Evolutionary conservation across 345 rosid genomes (phyloP), one percentile per base, ranked within the genome.

Genomic region (Bretschneidera sinensis): DNA sequence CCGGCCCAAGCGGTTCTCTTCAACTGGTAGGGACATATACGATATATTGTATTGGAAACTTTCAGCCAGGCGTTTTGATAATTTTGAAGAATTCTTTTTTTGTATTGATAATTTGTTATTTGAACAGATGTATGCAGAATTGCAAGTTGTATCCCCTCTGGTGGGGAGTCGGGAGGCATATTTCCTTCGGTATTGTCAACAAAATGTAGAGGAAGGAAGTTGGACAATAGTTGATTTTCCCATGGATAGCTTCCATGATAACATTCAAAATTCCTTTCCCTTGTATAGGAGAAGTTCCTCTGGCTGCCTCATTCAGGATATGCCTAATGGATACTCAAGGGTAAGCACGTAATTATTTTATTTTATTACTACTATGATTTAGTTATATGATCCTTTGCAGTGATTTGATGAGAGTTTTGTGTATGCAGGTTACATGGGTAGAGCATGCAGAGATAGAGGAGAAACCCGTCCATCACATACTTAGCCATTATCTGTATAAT

Each of bases 291-390:
- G 98, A 66, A 71, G 76, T 24, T 85, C 96, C 0, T 91, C 99
- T 11, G 97, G 99, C 20, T 91, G 97, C 63, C 55, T 91, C 20
- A 88, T 95, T 68, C 96, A 86, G 65, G 99, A 95, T 63, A 85
- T 95, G 92, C 95, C 97, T 47, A 91, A 91, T 69, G 99, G 99
- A 9, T 95, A 95, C 76, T 88, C 99, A 28, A 82, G 76, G 81
- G 95, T 87, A 17, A 2, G 76, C 63, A 10, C 4, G 19, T 24
- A 56, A 33, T 0, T 9, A 43, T n/a, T n/a, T n/a, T n/a, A n/a
- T n/a, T n/a, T n/a, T 8, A 19, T 52, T n/a, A 25, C 21, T 20
- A 14, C 4, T 53, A 11, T 51, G 16, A 18, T 17, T 21, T 21
- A 21, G 1, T 0, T 31, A n/a, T 31, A 31, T 25, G 47, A 8